Evolutionary conservation across 2,329 filamentous ascomycete genomes (phyloP), one percentile per base, ranked within the genome.

Genomic region (Ophiosphaerella herpotricha): DNA sequence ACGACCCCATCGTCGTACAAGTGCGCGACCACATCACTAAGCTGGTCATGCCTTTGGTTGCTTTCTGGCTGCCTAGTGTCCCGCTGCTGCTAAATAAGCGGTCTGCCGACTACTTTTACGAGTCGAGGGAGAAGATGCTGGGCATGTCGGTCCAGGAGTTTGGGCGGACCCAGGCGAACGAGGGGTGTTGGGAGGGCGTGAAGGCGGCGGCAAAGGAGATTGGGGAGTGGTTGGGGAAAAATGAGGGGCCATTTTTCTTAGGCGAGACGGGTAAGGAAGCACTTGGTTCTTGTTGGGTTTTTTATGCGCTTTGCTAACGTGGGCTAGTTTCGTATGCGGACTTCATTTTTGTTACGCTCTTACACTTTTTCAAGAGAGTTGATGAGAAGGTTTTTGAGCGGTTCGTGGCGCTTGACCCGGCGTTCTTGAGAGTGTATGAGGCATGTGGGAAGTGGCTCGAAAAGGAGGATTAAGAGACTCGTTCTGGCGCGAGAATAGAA

Each of bases 191-290:
- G 78, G 70, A 76, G 11, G 67, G 68, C 0, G 80, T 77, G 0
- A 68, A 75, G 40, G 75, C 66, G 1, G 58, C 60, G 2, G 47
- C 76, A 6, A 64, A 69, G 47, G 68, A 75, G 43, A 42, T 75
- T 5, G 74, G 68, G 0, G 70, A 66, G 21, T 57, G 84, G 46
- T 61, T 89, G 54, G 79, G 79, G 58, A 80, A 85, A 70, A 80
- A 80, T 33, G 64, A 73, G 0, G 87, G 87, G 0, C 82, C 83
- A 0, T 89, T 83, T 64, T 83, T 89, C 46, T 41, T 82, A 52
- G 87, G 87, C 0, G 70, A 79, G 39, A 78, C 76, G 51, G 73
- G 71, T 73, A 35, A 62, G 67, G 51, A 21, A 13, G 13, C 26
- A 29, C 26, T 29, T 29, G 1, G 13, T 7, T 86, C 7, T 12